Base-by-base conservation (phyloP, 192 early-diverging fungal genomes). In the Backusella circina region DNA sequence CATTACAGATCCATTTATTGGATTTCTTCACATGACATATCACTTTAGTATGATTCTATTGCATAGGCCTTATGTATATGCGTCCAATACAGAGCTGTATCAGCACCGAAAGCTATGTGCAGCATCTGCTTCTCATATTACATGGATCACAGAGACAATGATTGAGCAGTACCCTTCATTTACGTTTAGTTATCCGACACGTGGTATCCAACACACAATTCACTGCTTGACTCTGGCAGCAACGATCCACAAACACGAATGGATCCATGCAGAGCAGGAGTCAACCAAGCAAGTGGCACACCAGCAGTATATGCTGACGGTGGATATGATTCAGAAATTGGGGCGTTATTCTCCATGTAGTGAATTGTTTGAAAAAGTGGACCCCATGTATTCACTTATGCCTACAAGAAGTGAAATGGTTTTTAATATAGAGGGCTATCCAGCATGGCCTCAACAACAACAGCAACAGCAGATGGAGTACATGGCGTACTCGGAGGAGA, bases 11-110 rank as follows among this genome's bases (percentile, higher is more conserved):
- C 77, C 81, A 13, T 89, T 88, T 75, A 78, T 85, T 31, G 85
- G 83, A 2, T 84, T 89, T 72, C 69, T 89, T 16, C 85, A 89
- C 67, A 83, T 89, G 77, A 82, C 84, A 21, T 89, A 88, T 73
- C 85, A 88, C 64, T 82, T 83, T 16, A 75, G 80, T 67, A 65
- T 82, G 6, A 82, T 89, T 66, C 77, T 88, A 69, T 51, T 89
- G 8, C 86, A 89, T 66, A 80, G 88, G 23, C 85, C 80, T 33
- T 88, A 89, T 67, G 71, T 51, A n/a, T 51, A 51, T 51, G 21
- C 23, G 28, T 28, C 54, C 16, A 70, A 71, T 35, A 37, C 65
- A 28, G 75, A 74, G 67, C 68, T 80, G 21, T 77, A 80, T 64
- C 77, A 75, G 33, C 83, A 89, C 70, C 72, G 81, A 16, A 78